Conservation (phyloP, 2,329 filamentous ascomycete genomes). For the Onygenales sp. region DNA sequence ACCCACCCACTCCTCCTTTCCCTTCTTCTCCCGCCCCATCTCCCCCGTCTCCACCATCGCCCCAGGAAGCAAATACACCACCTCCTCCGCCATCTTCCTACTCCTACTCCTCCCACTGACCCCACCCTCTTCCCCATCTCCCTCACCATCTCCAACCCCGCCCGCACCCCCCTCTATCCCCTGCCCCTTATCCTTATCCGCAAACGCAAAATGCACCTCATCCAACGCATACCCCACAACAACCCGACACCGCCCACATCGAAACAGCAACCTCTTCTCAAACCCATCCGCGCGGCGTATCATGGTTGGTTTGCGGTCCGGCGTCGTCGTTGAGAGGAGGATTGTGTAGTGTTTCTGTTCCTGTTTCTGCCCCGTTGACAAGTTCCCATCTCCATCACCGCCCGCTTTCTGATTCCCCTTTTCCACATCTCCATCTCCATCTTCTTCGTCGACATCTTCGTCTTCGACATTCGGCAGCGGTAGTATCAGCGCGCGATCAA, state of each 20-base stretch:
- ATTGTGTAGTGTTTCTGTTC: constrained; percentile 35
- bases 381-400: constrained; percentile 10
- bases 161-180: constrained; percentile 7
- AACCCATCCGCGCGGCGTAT: constrained; percentile 54
- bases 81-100: constrained; percentile 26
- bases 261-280: constrained; percentile 52
- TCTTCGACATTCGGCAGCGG: constrained; percentile 31
- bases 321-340: constrained; percentile 40
- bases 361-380: neutral
- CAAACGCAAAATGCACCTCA: constrained; percentile 34
- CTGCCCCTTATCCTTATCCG: constrained; percentile 7
- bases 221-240: constrained; percentile 56
- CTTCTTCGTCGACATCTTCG: constrained; percentile 7
- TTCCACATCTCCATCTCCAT: constrained; percentile 5
- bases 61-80: constrained; percentile 53
- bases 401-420: constrained; percentile 5
- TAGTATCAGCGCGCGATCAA: constrained; percentile 50
- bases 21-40: constrained; percentile 36
- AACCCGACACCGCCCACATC: constrained; percentile 53
- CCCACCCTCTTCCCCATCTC: constrained; percentile 8
- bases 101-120: constrained; percentile 15
- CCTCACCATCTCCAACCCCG: constrained; percentile 10
- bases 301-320: constrained; percentile 41
- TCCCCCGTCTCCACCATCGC: constrained; percentile 49
- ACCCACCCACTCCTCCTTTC: constrained; percentile 27